These are phyloP conservation scores for Celoporthe dispersa DNA, from an alignment of 2,329 filamentous ascomycete species.

Conservation along the genomic window DNA sequence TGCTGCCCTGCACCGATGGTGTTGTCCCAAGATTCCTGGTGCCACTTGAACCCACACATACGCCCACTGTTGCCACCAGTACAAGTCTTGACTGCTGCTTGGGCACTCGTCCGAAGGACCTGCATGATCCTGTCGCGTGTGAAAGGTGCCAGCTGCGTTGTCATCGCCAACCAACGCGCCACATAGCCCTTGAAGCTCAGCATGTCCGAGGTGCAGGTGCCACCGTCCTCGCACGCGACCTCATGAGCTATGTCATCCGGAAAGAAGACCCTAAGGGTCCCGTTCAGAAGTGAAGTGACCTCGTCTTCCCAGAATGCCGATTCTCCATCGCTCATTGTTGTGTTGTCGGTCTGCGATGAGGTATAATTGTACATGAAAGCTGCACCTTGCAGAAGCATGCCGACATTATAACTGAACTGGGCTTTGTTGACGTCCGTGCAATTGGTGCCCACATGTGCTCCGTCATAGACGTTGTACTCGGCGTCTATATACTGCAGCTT, in stretches of 20 bases:
- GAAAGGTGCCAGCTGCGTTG: constrained; percentile 55
- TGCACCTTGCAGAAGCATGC: constrained; percentile 56
- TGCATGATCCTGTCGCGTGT: constrained; percentile 48
- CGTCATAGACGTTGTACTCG: constrained; percentile 64
- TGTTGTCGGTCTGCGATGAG: constrained; percentile 41
- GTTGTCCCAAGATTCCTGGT: constrained; percentile 43
- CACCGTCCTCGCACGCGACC: constrained; percentile 56
- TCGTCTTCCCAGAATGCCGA: constrained; percentile 48
- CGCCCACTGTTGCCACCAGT: constrained; percentile 48
- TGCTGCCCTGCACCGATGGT: constrained; percentile 52
- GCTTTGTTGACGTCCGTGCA: constrained; percentile 57
- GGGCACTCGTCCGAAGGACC: constrained; percentile 51
- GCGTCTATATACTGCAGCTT: constrained; percentile 55
- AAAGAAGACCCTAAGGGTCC: constrained; percentile 51
- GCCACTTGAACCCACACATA: constrained; percentile 55
- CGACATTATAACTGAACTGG: constrained; percentile 62
- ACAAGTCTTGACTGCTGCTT: constrained; percentile 55
- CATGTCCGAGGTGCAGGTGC: constrained; percentile 62
- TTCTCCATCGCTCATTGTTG: constrained; percentile 11
- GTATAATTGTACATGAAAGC: constrained; percentile 63
- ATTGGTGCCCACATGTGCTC: constrained; percentile 53
- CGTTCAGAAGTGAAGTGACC: constrained; percentile 51
- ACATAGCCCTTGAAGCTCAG: constrained; percentile 62
- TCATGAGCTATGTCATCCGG: constrained; percentile 54
- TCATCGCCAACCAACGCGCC: constrained; percentile 55